Evolutionary conservation across 768 basidiomycete genomes (phyloP), one percentile per base, ranked within the genome.

Genomic region (Pleurotus salmoneostramineus): DNA sequence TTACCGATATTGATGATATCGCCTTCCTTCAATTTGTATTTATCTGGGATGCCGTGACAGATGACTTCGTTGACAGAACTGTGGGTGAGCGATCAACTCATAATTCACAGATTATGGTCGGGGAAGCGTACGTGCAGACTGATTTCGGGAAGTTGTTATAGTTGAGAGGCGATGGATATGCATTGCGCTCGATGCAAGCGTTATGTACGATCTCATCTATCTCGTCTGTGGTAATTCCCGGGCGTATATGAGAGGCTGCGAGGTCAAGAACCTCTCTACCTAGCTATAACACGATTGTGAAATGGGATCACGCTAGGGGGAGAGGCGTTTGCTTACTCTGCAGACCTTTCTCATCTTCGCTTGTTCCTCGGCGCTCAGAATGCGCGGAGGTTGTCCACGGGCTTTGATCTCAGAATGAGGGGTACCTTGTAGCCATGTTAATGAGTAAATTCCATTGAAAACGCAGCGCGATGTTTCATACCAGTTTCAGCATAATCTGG

Each of bases 1-100:
- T 27, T 61, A 88, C 91, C 95, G 54, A 99, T 85, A 72, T 99
- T 99, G 69, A 98, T 77, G 63, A 98, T 98, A 73, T 99, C 97
- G 12, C 97, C 97, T 63, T 98, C 93, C 64, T 81, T 80, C 62
- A 95, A 71, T 65, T 85, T 88, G 61, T 91, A 75, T 67, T 89
- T 80, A 74, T 96, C 93, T 36, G 95, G 95, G 61, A 96, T 95
- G 57, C 96, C 97, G 70, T 99, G 97, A 70, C 97, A 98, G 65
- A 99, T 95, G 51, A 83, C 89, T 72, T 98, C 96, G 70, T 99
- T 99, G 21, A 98, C 74, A 42, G 93, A 95, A 17, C 92, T 91
- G 63, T 2, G 21, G 21, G 21, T 3, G 12, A 2, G 6, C 15
- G 15, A 27, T 27, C 52, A 55, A 37, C 21, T 21, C 12, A 43